These are phyloP conservation scores for Carex arenaria DNA, from an alignment of 202 grass and related monocot species.

Conservation along the genomic window DNA sequence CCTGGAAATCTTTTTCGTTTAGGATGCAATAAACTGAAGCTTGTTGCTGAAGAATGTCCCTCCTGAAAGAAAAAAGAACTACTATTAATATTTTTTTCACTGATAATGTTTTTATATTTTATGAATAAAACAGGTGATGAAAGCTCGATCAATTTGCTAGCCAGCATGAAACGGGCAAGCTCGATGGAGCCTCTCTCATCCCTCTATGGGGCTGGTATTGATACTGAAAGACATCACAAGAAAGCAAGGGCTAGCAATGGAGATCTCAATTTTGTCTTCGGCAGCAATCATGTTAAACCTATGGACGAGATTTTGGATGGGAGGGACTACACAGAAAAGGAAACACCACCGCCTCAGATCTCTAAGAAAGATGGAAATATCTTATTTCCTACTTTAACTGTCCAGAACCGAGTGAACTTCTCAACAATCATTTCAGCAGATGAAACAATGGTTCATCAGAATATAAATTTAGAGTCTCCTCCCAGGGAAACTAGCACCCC, in stretches of 20 bases:
- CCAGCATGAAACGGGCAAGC: background rate
- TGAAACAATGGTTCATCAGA: slow-evolving; percentile 1
- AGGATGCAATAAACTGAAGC: background rate
- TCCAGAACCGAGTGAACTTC: background rate
- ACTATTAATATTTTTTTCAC: background rate
- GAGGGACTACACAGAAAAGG: slow-evolving; percentile 13
- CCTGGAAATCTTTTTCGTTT: background rate
- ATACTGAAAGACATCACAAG: slow-evolving; percentile 14
- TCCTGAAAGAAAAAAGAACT: background rate
- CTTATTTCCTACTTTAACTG: background rate
- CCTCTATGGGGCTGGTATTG: background rate
- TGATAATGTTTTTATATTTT: background rate
- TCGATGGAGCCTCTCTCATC: slow-evolving; percentile 12
- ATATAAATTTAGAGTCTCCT: slow-evolving; percentile 11
- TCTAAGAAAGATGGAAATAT: background rate
- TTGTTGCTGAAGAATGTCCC: background rate
- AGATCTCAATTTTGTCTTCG: slow-evolving; percentile 1
- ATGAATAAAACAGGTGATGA: slow-evolving; percentile 6
- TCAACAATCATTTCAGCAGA: background rate
- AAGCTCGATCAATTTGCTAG: background rate
- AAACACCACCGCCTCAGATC: background rate
- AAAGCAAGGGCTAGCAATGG: background rate
- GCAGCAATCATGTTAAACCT: background rate
- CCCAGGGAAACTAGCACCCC: slow-evolving; percentile 10
- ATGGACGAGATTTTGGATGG: background rate